Conservation (phyloP, 306 rosid species). For the Prunus persica region Prunus_persica_NCBIv2 NC_034015.1:18751501-18752000, state of each 20-base stretch:
- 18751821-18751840: neutral
- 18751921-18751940: slow-evolving; percentile 98
- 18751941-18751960: slow-evolving; percentile 99
- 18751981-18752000: slow-evolving; percentile 89
- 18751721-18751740: neutral
- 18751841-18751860: neutral
- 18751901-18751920: slow-evolving; percentile 85
- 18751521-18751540: slow-evolving; percentile 90
- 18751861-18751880: slow-evolving; percentile 3
- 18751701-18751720: too few species aligned
- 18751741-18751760: neutral
- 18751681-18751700: slow-evolving; percentile 47
- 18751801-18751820: neutral
- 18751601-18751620: slow-evolving; percentile 62
- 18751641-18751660: too few species aligned
- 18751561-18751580: slow-evolving; percentile 64
- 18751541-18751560: slow-evolving; percentile 75
- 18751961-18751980: slow-evolving; percentile 96
- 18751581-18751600: slow-evolving; percentile 56
- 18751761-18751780: neutral
- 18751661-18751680: too few species aligned
- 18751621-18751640: slow-evolving; percentile 37
- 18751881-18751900: slow-evolving; percentile 97
- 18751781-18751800: neutral
- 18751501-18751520: slow-evolving; percentile 93